Evolutionary conservation across 2,329 filamentous ascomycete species (phyloP), one percentile per base, ranked within the genome.

Genomic region (Colletotrichum acutatum): DNA sequence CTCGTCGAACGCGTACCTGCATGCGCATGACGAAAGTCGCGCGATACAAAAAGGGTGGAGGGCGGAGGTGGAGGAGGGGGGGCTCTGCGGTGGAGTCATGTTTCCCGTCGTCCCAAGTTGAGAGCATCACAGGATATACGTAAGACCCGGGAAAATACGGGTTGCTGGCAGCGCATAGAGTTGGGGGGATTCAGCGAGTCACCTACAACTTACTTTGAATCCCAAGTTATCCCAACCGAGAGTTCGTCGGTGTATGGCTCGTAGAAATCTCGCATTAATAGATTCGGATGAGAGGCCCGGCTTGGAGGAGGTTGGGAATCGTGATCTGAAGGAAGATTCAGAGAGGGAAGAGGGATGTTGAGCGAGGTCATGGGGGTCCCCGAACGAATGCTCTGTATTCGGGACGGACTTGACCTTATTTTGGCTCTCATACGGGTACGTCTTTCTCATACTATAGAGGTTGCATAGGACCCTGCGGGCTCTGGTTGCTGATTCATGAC

Each of bases 1-100:
- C 56, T 70, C 54, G 70, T 72, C 60, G 54, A 72, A 64, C 66
- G 66, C 56, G 66, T 56, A 60, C 56, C 70, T 70, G 66, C 61
- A 70, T 70, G 60, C 60, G 70, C 70, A 72, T 72, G 70, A 70
- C 32, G 32, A 42, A 54, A 49, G 52, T 24, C 59, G 59, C 52
- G 30, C 56, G 32, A 46, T 49, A 42, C 37, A 11, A 49, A 46
- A 14, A 16, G 58, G 32, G 7, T 6, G 2, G 30, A 56, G 24
- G 14, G 34, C 5, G 34, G 58, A 52, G 1, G 9, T 4, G 32
- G 5, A 12, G 4, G 42, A n/a, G 42, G 53, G 53, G 34, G 26
- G 19, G 19, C 22, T 28, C 26, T 49, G 26, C 26, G 16, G 60
- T 49, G 54, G 66, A 70, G 66, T 70, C 70, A 65, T 65, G 66